Conservation (phyloP, 2,329 filamentous ascomycete species). For the Aspergillus jensenii region DNA sequence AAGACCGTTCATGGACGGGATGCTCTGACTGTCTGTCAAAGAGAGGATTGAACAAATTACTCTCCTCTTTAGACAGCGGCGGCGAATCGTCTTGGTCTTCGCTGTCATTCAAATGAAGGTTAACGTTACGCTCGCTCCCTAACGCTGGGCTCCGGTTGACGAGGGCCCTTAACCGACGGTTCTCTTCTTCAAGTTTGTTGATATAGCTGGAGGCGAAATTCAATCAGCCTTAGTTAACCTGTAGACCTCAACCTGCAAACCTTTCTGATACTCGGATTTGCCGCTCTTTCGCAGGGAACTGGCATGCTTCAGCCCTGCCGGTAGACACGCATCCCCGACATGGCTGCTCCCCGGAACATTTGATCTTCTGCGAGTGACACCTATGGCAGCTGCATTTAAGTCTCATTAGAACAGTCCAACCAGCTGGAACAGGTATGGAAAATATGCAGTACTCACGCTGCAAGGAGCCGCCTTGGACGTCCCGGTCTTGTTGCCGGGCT, state of each 20-base stretch:
- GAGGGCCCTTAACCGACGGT: background rate
- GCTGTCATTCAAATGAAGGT: background rate
- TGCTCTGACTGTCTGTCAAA: conserved; percentile 9
- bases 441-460: conserved; percentile 6
- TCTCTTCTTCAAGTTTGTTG: conserved; percentile 7
- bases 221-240: background rate
- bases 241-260: background rate
- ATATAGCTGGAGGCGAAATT: background rate
- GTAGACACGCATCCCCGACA: conserved; percentile 1
- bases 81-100: conserved; percentile 5
- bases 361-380: conserved; percentile 6
- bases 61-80: conserved; percentile 11
- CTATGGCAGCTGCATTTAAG: conserved; percentile 7
- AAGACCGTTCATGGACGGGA: conserved; percentile 1
- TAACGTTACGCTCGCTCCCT: background rate
- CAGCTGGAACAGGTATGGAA: background rate
- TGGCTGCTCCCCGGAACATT: conserved; percentile 5
- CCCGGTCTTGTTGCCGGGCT: background rate
- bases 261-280: conserved; percentile 1
- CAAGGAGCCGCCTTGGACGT: conserved; percentile 9
- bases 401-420: background rate
- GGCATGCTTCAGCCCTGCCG: background rate
- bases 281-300: conserved; percentile 9
- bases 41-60: conserved; percentile 9
- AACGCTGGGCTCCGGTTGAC: background rate